Base-by-base conservation (phyloP, 2,329 filamentous ascomycete species). In the Phaeosphaeria sp. region DNA sequence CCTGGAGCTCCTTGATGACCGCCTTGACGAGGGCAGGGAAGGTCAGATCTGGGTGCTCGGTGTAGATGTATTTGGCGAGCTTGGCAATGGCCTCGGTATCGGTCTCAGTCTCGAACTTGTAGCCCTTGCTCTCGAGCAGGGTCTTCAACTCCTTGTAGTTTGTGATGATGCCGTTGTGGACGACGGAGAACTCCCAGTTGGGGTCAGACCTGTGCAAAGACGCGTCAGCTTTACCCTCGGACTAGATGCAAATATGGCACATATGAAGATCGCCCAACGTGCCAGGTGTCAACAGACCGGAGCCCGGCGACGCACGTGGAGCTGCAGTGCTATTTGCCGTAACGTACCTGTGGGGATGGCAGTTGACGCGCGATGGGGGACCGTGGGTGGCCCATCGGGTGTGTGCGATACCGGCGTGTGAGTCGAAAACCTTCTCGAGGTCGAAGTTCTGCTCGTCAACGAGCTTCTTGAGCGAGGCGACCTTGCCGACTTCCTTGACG, bases 131-230 rank as follows among this genome's bases (percentile, higher is more conserved):
- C 82, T 90, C 87, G 69, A 99, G 87, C 64, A 99, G 89, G 63
- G 91, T 92, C 88, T 94, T 97, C 74, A 99, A 84, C 83, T 99
- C 95, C 87, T 99, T 99, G 88, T 99, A 99, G 87, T 99, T 99
- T 84, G 95, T 99, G 82, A 99, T 99, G 86, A 99, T 99, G 77
- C 95, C 95, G 82, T 99, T 99, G 90, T 99, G 95, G 61, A 98
- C 95, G 72, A 99, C 89, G 67, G 92, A 87, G 80, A 99, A 99
- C 82, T 99, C 91, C 93, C 94, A 99, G 74, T 83, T 91, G 72
- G 90, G 88, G 80, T 99, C 95, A 67, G 94, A 98, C 81, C 93
- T 96, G 59, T 48, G 27, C 20, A 43, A 18, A 21, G 51, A 49
- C 53, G 46, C 44, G 57, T 74, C 64, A 74, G 72, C 59, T 42